Base-by-base conservation (phyloP, 2,329 filamentous ascomycete genomes). In the Microcera coccophila region DNA sequence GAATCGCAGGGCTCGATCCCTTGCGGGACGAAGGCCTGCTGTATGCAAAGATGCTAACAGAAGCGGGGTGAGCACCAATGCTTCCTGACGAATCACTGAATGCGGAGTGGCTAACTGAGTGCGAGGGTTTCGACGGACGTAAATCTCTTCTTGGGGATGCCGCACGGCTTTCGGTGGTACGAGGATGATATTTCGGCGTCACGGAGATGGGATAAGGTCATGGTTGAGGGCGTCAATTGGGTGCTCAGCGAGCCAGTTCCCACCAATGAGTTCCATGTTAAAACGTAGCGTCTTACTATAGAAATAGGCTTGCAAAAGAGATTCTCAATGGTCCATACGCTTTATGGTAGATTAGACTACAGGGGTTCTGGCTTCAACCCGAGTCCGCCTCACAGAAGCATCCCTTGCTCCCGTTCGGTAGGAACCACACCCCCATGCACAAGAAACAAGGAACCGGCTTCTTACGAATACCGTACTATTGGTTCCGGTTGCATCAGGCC, bases 21-120 rank as follows among this genome's bases (percentile, higher is more conserved):
- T 46, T 76, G 32, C 52, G 73, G 12, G 73, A 76, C 45, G 71
- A 76, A 48, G 72, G 63, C 1, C 42, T 76, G 14, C 52, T 74
- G 18, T 75, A 66, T 52, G 70, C 62, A 11, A 65, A 71, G 50
- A 57, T 59, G 56, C 50, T 75, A 11, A 58, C 60, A 5, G 65
- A 69, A 32, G 68, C 68, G 34, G 70, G 70, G 62, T 73, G 44
- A 56, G 67, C 47, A n/a, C 11, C 8, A 9, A 8, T 32, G 15
- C 29, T 32, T 9, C 15, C 15, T 8, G n/a, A 26, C 12, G 22
- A 26, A 12, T 26, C 12, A 7, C 22, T 15, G 5, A 32, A 10
- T 32, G n/a, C n/a, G n/a, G 8, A 32, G 15, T 15, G 15, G 18
- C 33, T 35, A 35, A 35, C n/a, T 8, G 11, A 16, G 9, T 8